phyloP scores from a whole-genome alignment of 2,329 filamentous ascomycete species.

The Pestalotiopsis sp. region DNA sequence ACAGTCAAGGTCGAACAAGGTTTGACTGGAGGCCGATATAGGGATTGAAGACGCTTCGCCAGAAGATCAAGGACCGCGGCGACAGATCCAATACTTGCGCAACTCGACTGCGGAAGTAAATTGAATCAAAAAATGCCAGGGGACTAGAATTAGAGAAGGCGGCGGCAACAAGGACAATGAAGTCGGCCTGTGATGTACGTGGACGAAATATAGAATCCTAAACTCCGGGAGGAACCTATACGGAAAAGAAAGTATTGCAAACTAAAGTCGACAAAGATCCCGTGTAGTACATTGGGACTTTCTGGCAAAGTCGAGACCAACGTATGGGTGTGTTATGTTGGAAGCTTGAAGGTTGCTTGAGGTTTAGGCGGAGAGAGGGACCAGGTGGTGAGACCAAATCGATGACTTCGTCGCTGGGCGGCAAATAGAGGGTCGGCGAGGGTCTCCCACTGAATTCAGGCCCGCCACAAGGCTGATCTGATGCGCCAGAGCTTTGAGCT shows the following conservation, averaged over 20 bases:
- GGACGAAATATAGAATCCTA: constrained; percentile 10
- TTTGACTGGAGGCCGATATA: not conserved
- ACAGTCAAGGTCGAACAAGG: not conserved
- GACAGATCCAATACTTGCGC: constrained; percentile 10
- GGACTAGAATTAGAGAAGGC: constrained; percentile 1
- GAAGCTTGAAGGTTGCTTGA: not conserved
- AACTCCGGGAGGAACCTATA: constrained; percentile 9
- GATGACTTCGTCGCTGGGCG: not conserved
- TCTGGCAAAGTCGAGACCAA: constrained; percentile 6
- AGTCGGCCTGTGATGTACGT: not conserved
- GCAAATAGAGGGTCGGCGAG: constrained; percentile 6
- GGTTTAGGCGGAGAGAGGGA: not conserved
- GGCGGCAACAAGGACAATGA: constrained; percentile 7
- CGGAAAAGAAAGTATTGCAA: constrained; percentile 11
- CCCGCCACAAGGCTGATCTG: constrained; percentile 2
- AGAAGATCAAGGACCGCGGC: not conserved
- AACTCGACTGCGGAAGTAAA: constrained; percentile 10
- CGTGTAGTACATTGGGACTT: constrained; percentile 9
- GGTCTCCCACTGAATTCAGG: not conserved
- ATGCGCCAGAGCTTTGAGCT: not conserved
- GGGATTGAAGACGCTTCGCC: not conserved
- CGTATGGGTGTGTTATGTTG: not conserved
- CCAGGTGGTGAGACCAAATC: not conserved
- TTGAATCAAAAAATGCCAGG: not conserved
- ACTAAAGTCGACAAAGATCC: not conserved